phyloP scores from a whole-genome alignment of 192 early-diverging fungal species.

The Coemansia sp. region DNA sequence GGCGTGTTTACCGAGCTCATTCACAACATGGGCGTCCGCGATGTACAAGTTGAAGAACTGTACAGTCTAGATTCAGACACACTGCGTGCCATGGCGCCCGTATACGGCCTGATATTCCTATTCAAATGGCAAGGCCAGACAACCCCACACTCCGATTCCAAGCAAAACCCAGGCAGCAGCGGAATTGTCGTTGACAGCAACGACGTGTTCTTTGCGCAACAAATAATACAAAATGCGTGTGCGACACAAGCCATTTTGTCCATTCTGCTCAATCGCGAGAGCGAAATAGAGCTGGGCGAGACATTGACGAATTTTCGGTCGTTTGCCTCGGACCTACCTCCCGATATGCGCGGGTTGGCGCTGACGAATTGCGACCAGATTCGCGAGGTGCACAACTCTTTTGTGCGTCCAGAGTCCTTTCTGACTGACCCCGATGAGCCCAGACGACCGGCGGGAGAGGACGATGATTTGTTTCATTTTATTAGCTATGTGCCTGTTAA shows the following conservation, averaged over 20 bases:
- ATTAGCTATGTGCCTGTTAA: conserved; percentile 76
- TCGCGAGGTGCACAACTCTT: conserved; percentile 79
- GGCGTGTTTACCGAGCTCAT: conserved; percentile 88
- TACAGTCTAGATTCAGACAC: conserved; percentile 71
- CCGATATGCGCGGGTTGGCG: conserved; percentile 79
- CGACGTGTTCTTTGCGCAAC: conserved; percentile 73
- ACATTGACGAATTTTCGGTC: conserved; percentile 68
- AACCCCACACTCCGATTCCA: conserved; percentile 8
- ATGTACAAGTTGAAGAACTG: conserved; percentile 80
- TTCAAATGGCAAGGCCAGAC: conserved; percentile 73
- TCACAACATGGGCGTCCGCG: conserved; percentile 68
- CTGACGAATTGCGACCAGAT: conserved; percentile 79
- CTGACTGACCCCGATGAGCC: conserved; percentile 60
- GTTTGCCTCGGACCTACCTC: conserved; percentile 70
- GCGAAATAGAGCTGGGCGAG: conserved; percentile 69
- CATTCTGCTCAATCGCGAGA: conserved; percentile 65
- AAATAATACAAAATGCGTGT: conserved; percentile 84
- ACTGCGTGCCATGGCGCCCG: conserved; percentile 66
- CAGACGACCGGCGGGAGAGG: conserved; percentile 54
- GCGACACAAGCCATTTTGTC: conserved; percentile 86
- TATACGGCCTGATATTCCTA: conserved; percentile 82
- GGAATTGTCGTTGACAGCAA: conserved; percentile 34
- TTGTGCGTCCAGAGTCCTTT: conserved; percentile 77
- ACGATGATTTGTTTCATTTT: conserved; percentile 82
- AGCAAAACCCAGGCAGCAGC: conserved; percentile 16